Conservation (phyloP, 2,329 filamentous ascomycete species). For the Eurotiales sp. region DNA sequence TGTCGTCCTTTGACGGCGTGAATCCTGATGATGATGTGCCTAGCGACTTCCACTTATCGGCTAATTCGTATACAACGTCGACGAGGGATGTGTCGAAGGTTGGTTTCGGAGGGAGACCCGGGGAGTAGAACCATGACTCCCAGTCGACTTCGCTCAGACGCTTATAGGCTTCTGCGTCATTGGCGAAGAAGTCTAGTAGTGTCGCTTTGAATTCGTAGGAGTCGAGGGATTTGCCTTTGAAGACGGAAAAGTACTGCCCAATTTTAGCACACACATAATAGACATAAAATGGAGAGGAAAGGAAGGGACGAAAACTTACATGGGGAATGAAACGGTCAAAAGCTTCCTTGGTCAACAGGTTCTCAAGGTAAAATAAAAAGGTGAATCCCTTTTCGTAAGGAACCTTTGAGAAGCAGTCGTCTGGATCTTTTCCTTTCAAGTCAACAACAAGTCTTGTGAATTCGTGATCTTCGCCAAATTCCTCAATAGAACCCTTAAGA, state of each 20-base stretch:
- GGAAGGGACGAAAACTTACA: constrained; percentile 33
- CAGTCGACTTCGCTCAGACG: constrained; percentile 74
- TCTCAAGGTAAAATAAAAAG: constrained; percentile 88
- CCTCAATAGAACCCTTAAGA: constrained; percentile 72
- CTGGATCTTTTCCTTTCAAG: constrained; percentile 86
- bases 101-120: constrained; percentile 85
- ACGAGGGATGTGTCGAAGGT: constrained; percentile 85
- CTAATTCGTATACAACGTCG: constrained; percentile 77
- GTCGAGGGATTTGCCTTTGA: constrained; percentile 81
- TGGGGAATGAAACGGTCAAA: constrained; percentile 96
- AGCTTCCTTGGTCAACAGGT: constrained; percentile 74
- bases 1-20: constrained; percentile 64
- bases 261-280: constrained; percentile 13
- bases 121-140: constrained; percentile 84
- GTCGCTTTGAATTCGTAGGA: constrained; percentile 92
- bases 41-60: constrained; percentile 71
- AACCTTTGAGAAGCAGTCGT: constrained; percentile 88
- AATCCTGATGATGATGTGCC: constrained; percentile 33
- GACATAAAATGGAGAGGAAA: background rate
- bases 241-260: constrained; percentile 72
- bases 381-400: constrained; percentile 97
- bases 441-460: constrained; percentile 89
- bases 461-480: constrained; percentile 78
- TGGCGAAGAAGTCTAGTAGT: constrained; percentile 77
- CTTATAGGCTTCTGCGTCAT: constrained; percentile 58